Evolutionary conservation across 768 basidiomycete species (phyloP), one percentile per base, ranked within the genome.

Genomic region (Agaricus subrufescens): DNA sequence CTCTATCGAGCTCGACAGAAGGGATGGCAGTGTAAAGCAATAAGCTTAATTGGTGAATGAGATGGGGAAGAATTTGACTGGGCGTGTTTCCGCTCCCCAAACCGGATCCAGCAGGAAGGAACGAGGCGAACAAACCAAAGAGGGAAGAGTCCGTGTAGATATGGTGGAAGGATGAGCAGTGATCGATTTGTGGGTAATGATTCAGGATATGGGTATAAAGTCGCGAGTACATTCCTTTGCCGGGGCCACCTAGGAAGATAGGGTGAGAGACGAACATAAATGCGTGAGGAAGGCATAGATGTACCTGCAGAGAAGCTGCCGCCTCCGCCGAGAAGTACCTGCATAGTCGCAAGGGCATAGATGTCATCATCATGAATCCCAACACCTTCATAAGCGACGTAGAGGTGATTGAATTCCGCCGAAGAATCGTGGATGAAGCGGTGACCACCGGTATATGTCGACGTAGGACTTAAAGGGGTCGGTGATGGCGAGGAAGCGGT

Each of bases 181-280:
- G 92, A 69, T 98, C 96, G 64, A 98, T 82, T 65, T 91, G 86
- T 50, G 93, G 83, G 75, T 94, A 91, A 66, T 91, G 89, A 69
- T 98, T 98, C 56, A 98, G 85, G 64, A 98, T 93, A 67, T 94
- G 86, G 9, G 94, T 96, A 75, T 98, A 98, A 29, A 98, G 74
- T 26, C 96, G 87, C 34, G 94, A 94, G 78, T 97, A 98, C 96
- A 98, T 98, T 63, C 96, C 96, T 75, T 98, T 98, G 14, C 96
- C 96, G 2, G 96, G 96, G 3, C 96, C 96, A 60, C 96, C 94
- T 81, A 63, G 25, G 50, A 49, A 38, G 54, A 49, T 51, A 34
- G 53, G 40, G 52, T 45, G 34, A 6, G 34, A 46, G 1, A 12
- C 50, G 39, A 42, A 34, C 25, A 46, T 58, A 29, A 52, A 27